Evolutionary conservation across 73 alveolate species (phyloP).

Genomic region (Paramecium pentaurelia): DNA sequence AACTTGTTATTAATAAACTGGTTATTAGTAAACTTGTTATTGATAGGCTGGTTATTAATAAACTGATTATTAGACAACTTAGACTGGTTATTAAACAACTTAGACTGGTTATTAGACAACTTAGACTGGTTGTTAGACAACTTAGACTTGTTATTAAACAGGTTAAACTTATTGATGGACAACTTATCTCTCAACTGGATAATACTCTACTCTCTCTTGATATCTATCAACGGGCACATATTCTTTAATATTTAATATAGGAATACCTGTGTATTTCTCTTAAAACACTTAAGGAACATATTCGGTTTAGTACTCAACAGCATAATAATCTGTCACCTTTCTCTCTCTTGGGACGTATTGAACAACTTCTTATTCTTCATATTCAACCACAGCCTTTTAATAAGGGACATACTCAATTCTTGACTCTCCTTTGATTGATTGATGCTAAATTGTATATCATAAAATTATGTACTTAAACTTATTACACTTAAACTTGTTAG

Average conservation of each 20-base stretch:
- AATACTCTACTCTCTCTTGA: conserved; percentile 50
- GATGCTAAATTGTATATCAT: background rate
- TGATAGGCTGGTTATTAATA: background rate
- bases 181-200: conserved; percentile 46
- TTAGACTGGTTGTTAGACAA: background rate
- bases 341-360: conserved; percentile 59
- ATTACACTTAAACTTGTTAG: background rate
- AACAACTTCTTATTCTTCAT: conserved; percentile 55
- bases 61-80: background rate
- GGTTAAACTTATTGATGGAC: conserved; percentile 35
- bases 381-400: conserved; percentile 54
- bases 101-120: background rate
- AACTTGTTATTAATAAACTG: background rate
- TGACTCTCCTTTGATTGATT: conserved; percentile 60
- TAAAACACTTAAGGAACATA: conserved; percentile 59
- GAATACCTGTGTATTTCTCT: conserved; percentile 49
- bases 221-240: conserved; percentile 49
- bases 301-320: conserved; percentile 62
- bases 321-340: conserved; percentile 61
- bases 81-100: background rate
- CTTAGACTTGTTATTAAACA: background rate
- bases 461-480: background rate
- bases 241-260: background rate
- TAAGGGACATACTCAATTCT: conserved; percentile 61
- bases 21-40: background rate